Base-by-base conservation (phyloP, 2,329 filamentous ascomycete species). In the Acephala macrosclerotiorum region DNA sequence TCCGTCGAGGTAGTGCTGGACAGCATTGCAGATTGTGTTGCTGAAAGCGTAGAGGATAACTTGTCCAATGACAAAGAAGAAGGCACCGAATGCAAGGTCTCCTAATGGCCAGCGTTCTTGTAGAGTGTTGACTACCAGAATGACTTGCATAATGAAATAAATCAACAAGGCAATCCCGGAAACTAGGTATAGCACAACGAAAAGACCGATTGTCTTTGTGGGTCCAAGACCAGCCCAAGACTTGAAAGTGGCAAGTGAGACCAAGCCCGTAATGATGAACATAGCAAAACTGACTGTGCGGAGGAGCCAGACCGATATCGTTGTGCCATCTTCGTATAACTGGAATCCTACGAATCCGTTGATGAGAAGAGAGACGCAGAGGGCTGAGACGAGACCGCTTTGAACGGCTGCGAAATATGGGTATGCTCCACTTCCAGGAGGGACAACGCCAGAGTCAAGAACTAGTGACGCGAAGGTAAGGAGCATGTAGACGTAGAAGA, bases 311-410 rank as follows among this genome's bases (percentile, higher is more conserved):
- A 99, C 90, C 0, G 94, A 97, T 47, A 98, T 83, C 1, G 91
- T 90, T 1, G 96, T 99, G 59, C 96, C 96, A 75, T 99, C 96
- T 80, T 99, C 96, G 79, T 99, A 99, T 14, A 99, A 84, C 80
- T 98, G 96, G 80, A 99, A 99, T 38, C 96, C 96, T 61, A 99
- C 95, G 76, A 99, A 99, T 51, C 96, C 96, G 79, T 98, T 98
- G 83, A 99, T 94, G 73, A 98, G 83, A 63, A 99, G 84, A 77
- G 91, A 96, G 29, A 93, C 95, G 77, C 96, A 91, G 33, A 97
- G 85, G 0, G 96, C 93, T 40, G 93, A 97, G 25, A 89, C 84
- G 61, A 99, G 83, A 16, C 95, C 96, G 69, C 90, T 91, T 75
- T 99, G 96, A 6, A 91, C 87, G 12, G 94, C 92, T 70, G 93